Evolutionary conservation across 495 filamentous ascomycete genomes (phyloP), one percentile per base, ranked within the genome.

Genomic region (Talaromyces nanjingensis): DNA sequence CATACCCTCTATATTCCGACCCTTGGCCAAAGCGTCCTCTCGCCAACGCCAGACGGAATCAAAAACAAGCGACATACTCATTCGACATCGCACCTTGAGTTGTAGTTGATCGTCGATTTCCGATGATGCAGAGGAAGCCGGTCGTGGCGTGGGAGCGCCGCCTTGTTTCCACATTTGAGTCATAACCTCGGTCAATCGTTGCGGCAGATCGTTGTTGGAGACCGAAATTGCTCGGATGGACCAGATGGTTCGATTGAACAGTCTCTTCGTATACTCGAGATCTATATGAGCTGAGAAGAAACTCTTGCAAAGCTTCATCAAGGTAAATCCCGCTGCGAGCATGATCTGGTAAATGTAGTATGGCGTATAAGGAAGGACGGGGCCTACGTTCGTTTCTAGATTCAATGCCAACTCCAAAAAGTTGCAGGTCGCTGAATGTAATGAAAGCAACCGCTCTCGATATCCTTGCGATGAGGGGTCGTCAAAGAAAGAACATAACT

Each of bases 1-100:
- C n/a, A 74, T 79, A 90, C 89, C 85, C 79, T 96, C 91, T 57
- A 96, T 86, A 55, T 87, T 90, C 20, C 90, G 82, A 7, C 87
- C 90, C 72, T 89, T 86, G 42, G 89, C 87, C 69, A 92, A 88
- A 65, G 89, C 89, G 72, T 92, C 89, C 70, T 96, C 91, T 63
- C 92, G 82, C 92, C 92, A 97, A 61, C 91, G 86, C 91, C 91
- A 96, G 25, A 96, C 91, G 4, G 89, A 91, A 75, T 97, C 92
- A 71, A 89, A 96, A 2, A 97, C 89, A 6, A 96, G 79, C 67
- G 90, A 93, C 89, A 97, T 93, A 73, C 91, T 96, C 84, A 93
- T 92, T 9, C 92, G 84, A 69, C 91, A 94, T 62, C 91, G 85
- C 5, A 96, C 91, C 73, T 91, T 93, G 16, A 97, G 79, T 74